These are phyloP conservation scores for Halenospora varia DNA, from an alignment of 495 filamentous ascomycete species.

Conservation along the genomic window DNA sequence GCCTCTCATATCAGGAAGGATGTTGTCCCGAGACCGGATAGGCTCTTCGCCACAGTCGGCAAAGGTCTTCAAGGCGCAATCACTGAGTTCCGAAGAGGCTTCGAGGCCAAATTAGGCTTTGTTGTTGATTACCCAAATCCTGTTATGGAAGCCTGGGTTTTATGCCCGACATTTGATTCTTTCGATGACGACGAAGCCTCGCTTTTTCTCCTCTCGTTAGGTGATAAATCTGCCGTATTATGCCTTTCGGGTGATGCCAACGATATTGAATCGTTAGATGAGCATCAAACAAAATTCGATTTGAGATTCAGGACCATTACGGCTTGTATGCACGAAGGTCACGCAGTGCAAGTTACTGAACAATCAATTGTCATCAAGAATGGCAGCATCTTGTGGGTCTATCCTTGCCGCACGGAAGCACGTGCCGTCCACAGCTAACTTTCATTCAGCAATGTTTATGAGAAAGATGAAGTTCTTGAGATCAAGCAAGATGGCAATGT, in stretches of 20 bases:
- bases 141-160: constrained; percentile 25
- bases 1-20: constrained; percentile 2
- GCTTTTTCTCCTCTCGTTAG: constrained; percentile 44
- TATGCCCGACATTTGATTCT: constrained; percentile 18
- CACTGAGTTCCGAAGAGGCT: constrained; percentile 65
- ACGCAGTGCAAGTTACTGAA: constrained; percentile 23
- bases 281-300: constrained; percentile 17
- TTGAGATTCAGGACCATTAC: constrained; percentile 20
- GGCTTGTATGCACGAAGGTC: constrained; percentile 5
- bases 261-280: constrained; percentile 26
- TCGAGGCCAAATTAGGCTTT: constrained; percentile 61
- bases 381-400: constrained; percentile 9
- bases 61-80: constrained; percentile 57
- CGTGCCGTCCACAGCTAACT: too few relatives aligned
- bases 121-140: constrained; percentile 42
- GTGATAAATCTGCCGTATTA: constrained; percentile 37
- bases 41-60: constrained; percentile 57
- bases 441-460: neutral
- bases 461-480: neutral
- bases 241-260: constrained; percentile 35
- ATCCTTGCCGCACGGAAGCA: too few relatives aligned
- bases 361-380: constrained; percentile 12
- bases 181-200: constrained; percentile 6
- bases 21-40: constrained; percentile 33
- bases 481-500: neutral